Evolutionary conservation across 345 rosid genomes (phyloP).

Genomic region (Tarenaya hassleriana): DNA sequence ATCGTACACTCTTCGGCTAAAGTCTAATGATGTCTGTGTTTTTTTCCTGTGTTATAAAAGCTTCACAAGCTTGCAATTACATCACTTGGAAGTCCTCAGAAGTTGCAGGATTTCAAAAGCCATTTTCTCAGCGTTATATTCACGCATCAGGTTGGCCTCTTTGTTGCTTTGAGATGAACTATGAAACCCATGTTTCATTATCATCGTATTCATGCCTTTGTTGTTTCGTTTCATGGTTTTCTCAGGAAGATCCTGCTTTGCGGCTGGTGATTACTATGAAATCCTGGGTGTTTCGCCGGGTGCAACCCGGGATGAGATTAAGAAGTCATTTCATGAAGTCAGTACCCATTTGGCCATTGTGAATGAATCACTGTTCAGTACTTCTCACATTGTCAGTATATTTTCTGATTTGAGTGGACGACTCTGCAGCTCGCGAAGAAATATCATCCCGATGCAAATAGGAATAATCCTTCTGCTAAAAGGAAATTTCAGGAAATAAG

Average conservation of each 20-base stretch:
- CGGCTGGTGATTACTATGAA: slow-evolving; percentile 53
- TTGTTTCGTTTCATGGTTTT: background rate
- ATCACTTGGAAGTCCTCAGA: slow-evolving; percentile 27
- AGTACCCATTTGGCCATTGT: slow-evolving; percentile 18
- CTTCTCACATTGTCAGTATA: background rate
- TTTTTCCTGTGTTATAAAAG: slow-evolving; percentile 23
- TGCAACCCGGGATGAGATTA: slow-evolving; percentile 73
- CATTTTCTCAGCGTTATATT: slow-evolving; percentile 36
- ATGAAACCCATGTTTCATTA: background rate
- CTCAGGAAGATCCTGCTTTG: slow-evolving; percentile 39
- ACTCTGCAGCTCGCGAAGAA: slow-evolving; percentile 82
- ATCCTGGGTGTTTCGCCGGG: slow-evolving; percentile 68
- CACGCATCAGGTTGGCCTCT: slow-evolving; percentile 54
- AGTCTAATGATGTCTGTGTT: slow-evolving; percentile 2
- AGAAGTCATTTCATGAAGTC: slow-evolving; percentile 71
- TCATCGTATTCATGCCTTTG: background rate
- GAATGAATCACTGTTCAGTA: background rate
- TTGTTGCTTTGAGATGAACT: background rate
- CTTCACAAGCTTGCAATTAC: slow-evolving; percentile 31
- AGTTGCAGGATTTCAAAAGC: slow-evolving; percentile 28
- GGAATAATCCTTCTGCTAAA: slow-evolving; percentile 77
- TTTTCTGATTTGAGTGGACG: slow-evolving; percentile 15
- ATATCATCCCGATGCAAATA: slow-evolving; percentile 90
- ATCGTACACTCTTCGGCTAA: too few relatives aligned
- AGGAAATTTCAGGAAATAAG: slow-evolving; percentile 80